These are phyloP conservation scores for Fragaria nilgerrensis DNA, from an alignment of 306 rosid species.

Conservation along the genomic window DNA sequence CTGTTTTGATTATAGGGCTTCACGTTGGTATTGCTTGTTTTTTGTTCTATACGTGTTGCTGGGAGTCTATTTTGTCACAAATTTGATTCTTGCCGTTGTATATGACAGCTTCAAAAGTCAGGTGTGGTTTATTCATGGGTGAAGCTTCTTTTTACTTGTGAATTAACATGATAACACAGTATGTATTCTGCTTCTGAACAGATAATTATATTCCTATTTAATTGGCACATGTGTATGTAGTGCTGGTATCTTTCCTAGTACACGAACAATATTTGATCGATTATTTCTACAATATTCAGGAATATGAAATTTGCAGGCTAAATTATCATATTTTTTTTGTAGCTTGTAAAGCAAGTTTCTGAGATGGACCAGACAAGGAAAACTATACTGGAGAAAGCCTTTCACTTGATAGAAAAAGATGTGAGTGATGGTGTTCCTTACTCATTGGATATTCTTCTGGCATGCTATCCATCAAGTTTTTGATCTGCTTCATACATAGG, in stretches of 20 bases:
- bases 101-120: constrained; percentile 89
- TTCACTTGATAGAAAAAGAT: constrained; percentile 55
- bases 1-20: constrained; percentile 53
- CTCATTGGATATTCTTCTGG: background rate
- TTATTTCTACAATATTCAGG: constrained; percentile 5
- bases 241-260: constrained; percentile 4
- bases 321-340: constrained; percentile 28
- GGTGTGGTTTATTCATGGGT: constrained; percentile 43
- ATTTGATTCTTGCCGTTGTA: constrained; percentile 94
- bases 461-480: background rate
- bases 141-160: background rate
- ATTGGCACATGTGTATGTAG: constrained; percentile 21
- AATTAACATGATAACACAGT: background rate
- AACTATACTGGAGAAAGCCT: constrained; percentile 72
- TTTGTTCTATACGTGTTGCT: constrained; percentile 81
- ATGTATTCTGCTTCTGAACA: background rate
- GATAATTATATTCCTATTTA: constrained; percentile 13
- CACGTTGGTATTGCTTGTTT: constrained; percentile 84
- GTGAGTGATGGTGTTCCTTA: constrained; percentile 45
- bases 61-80: constrained; percentile 96
- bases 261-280: background rate
- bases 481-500: too few relatives aligned
- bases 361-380: constrained; percentile 65
- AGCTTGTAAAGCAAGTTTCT: constrained; percentile 86
- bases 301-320: constrained; percentile 25